Conservation (phyloP, 202 grass and related monocot genomes). For the Eragrostis tef region DNA sequence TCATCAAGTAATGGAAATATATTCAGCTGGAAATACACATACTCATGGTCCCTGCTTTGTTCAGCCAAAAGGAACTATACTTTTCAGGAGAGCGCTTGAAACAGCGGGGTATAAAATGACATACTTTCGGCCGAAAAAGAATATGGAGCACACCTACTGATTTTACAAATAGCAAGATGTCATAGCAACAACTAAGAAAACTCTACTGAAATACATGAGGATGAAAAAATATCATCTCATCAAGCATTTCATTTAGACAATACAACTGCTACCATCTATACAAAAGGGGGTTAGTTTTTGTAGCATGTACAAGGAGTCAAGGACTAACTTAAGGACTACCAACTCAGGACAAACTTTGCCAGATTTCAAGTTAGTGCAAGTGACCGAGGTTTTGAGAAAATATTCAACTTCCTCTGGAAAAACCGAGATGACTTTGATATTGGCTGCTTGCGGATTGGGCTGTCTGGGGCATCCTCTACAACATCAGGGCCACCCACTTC, state of each 20-base stretch:
- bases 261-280: constrained; percentile 42
- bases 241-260: constrained; percentile 58
- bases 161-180: constrained; percentile 30
- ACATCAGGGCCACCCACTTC: constrained; percentile 41
- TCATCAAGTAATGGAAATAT: neutral
- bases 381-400: constrained; percentile 69
- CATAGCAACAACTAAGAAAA: constrained; percentile 20
- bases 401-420: constrained; percentile 70
- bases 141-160: constrained; percentile 16
- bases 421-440: constrained; percentile 61
- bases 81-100: constrained; percentile 5
- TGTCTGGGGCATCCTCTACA: constrained; percentile 42
- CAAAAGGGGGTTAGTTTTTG: constrained; percentile 47
- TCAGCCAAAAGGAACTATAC: constrained; percentile 3
- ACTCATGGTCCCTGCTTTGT: neutral
- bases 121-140: neutral
- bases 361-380: constrained; percentile 47
- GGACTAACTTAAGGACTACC: constrained; percentile 39
- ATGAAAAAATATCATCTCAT: constrained; percentile 69
- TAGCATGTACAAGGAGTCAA: constrained; percentile 58
- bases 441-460: constrained; percentile 41
- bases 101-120: neutral
- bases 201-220: constrained; percentile 70
- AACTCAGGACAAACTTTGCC: constrained; percentile 22
- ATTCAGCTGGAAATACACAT: neutral